phyloP scores from a whole-genome alignment of 768 basidiomycete species.

The Ramaria sp. region DNA sequence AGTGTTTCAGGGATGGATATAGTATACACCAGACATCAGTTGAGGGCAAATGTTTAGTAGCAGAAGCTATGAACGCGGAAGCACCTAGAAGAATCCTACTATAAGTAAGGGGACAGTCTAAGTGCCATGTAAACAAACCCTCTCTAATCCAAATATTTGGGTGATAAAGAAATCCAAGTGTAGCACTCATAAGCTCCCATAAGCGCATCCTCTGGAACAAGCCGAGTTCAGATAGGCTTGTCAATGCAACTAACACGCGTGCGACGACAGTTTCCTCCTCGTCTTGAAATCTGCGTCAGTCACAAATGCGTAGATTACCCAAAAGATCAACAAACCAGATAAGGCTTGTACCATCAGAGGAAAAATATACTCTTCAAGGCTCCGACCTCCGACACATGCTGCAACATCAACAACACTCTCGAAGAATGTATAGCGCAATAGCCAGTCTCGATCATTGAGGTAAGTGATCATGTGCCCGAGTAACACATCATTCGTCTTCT shows the following conservation, averaged over 20 bases:
- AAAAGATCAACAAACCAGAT: constrained; percentile 50
- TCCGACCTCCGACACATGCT: constrained; percentile 82
- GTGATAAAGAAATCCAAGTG: constrained; percentile 85
- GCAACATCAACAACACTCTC: constrained; percentile 94
- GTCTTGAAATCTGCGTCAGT: constrained; percentile 36
- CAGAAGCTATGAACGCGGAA: constrained; percentile 78
- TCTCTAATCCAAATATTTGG: constrained; percentile 95
- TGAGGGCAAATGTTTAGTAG: constrained; percentile 67
- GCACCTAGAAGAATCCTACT: constrained; percentile 42
- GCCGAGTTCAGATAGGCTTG: constrained; percentile 81
- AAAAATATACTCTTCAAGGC: constrained; percentile 93
- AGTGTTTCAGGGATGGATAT: constrained; percentile 82
- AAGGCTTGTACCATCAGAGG: constrained; percentile 93
- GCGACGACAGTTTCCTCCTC: constrained; percentile 93
- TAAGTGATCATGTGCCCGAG: constrained; percentile 72
- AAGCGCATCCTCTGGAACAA: constrained; percentile 91
- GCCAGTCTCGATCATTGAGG: constrained; percentile 80
- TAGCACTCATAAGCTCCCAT: constrained; percentile 91
- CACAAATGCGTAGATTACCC: neutral
- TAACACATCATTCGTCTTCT: constrained; percentile 90
- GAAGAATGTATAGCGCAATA: constrained; percentile 84
- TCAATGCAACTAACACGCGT: constrained; percentile 77
- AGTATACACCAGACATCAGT: constrained; percentile 97
- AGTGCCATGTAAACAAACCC: constrained; percentile 34
- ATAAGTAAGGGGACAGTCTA: neutral